These are phyloP conservation scores for Imleria badia DNA, from an alignment of 768 basidiomycete species.

Conservation along the genomic window DNA sequence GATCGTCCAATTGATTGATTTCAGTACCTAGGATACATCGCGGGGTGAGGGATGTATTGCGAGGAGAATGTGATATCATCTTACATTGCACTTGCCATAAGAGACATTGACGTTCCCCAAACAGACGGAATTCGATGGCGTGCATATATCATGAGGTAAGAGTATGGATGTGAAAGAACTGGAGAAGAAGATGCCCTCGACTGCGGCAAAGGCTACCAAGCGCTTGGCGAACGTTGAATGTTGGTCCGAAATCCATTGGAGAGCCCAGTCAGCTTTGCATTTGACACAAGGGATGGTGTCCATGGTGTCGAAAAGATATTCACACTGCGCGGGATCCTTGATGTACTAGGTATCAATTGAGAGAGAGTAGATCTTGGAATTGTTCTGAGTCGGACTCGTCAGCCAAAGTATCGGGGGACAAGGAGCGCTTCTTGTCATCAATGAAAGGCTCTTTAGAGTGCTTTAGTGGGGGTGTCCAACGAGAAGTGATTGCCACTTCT, in stretches of 20 bases:
- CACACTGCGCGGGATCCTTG: too few species aligned
- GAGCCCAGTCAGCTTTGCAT: conserved; percentile 92
- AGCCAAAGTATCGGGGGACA: conserved; percentile 27
- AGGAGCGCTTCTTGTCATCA: conserved; percentile 34
- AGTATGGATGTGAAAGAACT: conserved; percentile 92
- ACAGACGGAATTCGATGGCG: too few species aligned
- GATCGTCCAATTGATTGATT: conserved; percentile 80
- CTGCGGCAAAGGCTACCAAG: conserved; percentile 89
- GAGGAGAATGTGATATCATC: not conserved
- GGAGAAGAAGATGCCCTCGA: conserved; percentile 96
- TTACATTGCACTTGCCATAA: conserved; percentile 65
- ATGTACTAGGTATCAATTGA: too few species aligned
- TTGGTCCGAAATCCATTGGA: conserved; percentile 85
- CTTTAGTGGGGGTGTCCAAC: conserved; percentile 42
- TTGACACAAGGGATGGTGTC: conserved; percentile 88
- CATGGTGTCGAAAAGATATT: too few species aligned
- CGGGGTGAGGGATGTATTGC: not conserved
- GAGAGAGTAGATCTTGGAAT: too few species aligned
- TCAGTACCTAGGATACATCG: conserved; percentile 64
- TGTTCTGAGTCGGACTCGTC: conserved; percentile 30
- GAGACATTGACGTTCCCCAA: conserved; percentile 67
- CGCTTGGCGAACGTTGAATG: conserved; percentile 82
- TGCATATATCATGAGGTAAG: too few species aligned
- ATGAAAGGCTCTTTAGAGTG: conserved; percentile 12
- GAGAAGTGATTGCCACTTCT: conserved; percentile 44